Conservation (phyloP, 169 alveolate genomes). For the Plasmodium ovale region DNA sequence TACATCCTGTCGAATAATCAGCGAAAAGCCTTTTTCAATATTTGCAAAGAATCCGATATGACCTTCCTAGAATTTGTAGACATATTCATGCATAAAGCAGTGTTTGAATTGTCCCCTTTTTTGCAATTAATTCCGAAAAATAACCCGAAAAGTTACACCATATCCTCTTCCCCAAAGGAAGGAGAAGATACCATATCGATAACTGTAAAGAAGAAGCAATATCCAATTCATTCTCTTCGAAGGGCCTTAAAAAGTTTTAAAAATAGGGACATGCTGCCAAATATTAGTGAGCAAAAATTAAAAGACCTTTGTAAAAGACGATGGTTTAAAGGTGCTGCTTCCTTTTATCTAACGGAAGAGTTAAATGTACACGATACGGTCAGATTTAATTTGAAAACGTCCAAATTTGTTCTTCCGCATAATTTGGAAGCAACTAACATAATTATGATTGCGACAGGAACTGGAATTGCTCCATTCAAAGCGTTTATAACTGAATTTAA, state of each 20-base stretch:
- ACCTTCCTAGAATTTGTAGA: constrained; percentile 83
- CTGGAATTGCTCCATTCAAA: constrained; percentile 85
- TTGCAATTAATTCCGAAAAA: constrained; percentile 86
- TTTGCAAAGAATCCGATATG: constrained; percentile 79
- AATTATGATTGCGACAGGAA: constrained; percentile 85
- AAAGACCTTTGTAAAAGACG: constrained; percentile 47
- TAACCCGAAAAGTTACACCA: constrained; percentile 85
- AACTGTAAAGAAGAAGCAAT: constrained; percentile 69
- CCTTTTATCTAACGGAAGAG: constrained; percentile 72
- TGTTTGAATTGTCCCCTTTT: constrained; percentile 84
- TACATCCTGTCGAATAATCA: constrained; percentile 64
- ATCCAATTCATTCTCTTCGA: constrained; percentile 69
- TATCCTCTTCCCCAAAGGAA: constrained; percentile 86
- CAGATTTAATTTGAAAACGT: constrained; percentile 42
- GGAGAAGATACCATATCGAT: constrained; percentile 25
- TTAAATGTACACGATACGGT: constrained; percentile 35
- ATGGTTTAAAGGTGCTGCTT: constrained; percentile 68
- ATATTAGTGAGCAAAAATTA: constrained; percentile 53
- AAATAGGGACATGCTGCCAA: constrained; percentile 67
- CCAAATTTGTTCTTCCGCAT: constrained; percentile 53
- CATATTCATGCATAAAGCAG: constrained; percentile 80
- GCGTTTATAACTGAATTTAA: constrained; percentile 76
- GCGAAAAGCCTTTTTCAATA: constrained; percentile 60
- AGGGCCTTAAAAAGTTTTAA: constrained; percentile 61
- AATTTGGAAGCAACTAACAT: constrained; percentile 56